Base-by-base conservation (phyloP, 106 monocot genomes). In the Dendrobium catenatum region DNA sequence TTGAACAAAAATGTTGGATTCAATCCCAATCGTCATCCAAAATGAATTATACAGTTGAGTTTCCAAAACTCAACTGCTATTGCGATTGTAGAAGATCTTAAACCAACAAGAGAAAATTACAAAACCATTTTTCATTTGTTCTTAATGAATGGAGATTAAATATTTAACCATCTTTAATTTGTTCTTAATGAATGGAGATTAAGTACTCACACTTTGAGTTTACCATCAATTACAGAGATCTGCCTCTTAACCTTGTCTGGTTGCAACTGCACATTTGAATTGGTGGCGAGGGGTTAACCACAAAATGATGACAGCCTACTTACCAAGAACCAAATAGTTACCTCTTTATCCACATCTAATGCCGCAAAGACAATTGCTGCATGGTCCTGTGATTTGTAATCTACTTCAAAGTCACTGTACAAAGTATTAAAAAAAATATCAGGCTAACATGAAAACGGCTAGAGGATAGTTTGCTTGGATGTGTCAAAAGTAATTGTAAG, bases 331-430 rank as follows among this genome's bases (percentile, higher is more conserved):
- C 5, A 78, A 15, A 18, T 72, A 0, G 66, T 31, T 73, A 96
- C 99, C 95, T 95, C 99, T 73, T 99, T 91, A 82, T 99, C 99
- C 72, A 95, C 95, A 79, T 87, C 88, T 82, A 99, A 87, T 79
- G 91, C 80, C 64, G 85, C 83, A 84, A 81, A 85, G 18, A 89
- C 99, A 29, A 99, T 90, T 42, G 89, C 83, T 72, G 95, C 95
- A 83, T 91, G 82, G 43, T 90, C 87, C 11, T 89, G 77, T 29
- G 95, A 95, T 78, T 88, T 88, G 85, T 86, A 99, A 84, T 99
- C 91, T 1, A 99, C 88, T 86, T 99, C 95, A 83, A 99, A 90
- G 68, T 93, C 88, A 79, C 99, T 99, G 90, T 26, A 49, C 2
- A 76, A 26, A 20, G 74, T 0, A 15, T 37, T 37, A 2, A 37